Evolutionary conservation across 2,329 filamentous ascomycete genomes (phyloP).

Genomic region (Proliferodiscus dingleyae): DNA sequence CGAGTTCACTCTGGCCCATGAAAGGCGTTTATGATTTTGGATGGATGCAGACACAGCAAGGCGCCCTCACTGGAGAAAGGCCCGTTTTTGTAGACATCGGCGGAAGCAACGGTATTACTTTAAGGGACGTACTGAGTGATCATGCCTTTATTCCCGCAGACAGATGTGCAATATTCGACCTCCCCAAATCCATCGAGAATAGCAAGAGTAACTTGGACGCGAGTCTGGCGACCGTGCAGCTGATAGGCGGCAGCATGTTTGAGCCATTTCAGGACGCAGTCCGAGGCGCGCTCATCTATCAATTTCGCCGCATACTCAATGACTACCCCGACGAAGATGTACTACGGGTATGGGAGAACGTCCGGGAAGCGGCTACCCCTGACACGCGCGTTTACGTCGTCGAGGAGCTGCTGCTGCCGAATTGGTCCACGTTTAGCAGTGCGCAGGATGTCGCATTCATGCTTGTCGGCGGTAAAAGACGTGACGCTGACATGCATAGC

Average conservation of each 20-base stretch:
- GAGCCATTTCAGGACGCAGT: background rate
- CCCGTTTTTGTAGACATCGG: background rate
- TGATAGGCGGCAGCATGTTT: background rate
- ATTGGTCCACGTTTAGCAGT: background rate
- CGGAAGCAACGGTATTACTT: background rate
- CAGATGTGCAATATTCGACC: constrained; percentile 1
- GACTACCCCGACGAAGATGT: constrained; percentile 1
- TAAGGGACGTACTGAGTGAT: background rate
- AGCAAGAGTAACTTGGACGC: background rate
- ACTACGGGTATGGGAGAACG: background rate
- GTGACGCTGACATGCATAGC: background rate
- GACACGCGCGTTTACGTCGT: constrained; percentile 1
- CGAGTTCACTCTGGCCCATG: background rate
- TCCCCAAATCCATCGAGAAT: background rate
- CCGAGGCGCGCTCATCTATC: background rate
- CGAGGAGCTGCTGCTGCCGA: background rate
- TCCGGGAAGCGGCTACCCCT: background rate
- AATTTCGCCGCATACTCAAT: constrained; percentile 1
- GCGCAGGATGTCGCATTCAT: background rate
- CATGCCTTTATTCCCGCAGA: background rate
- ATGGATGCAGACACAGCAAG: background rate
- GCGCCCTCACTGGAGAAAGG: background rate
- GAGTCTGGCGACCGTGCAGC: background rate
- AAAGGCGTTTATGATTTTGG: constrained; percentile 1
- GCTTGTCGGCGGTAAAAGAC: background rate